Evolutionary conservation across 192 early-diverging fungal genomes (phyloP).

Genomic region (Coemansia sp.): DNA sequence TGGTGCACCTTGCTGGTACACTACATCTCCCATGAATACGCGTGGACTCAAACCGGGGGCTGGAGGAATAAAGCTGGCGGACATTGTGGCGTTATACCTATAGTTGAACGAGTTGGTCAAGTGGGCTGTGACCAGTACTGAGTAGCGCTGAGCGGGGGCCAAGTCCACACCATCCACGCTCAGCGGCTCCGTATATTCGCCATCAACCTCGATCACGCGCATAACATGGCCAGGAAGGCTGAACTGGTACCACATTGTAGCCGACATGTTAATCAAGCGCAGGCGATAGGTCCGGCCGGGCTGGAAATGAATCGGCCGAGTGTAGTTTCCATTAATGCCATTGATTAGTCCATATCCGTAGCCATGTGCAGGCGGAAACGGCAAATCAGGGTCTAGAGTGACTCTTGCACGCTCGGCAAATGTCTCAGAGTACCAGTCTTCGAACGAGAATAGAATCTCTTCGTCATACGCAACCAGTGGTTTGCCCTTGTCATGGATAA

Average conservation of each 20-base stretch:
- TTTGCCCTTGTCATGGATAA: slow-evolving; percentile 58
- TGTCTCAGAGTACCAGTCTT: slow-evolving; percentile 70
- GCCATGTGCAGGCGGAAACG: slow-evolving; percentile 59
- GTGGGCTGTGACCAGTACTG: slow-evolving; percentile 71
- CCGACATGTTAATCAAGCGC: slow-evolving; percentile 73
- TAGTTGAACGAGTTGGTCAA: slow-evolving; percentile 62
- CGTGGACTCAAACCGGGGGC: slow-evolving; percentile 47
- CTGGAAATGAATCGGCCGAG: slow-evolving; percentile 57
- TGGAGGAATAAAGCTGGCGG: slow-evolving; percentile 51
- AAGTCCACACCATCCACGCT: slow-evolving; percentile 57
- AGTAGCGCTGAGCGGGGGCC: slow-evolving; percentile 72
- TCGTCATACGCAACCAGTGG: slow-evolving; percentile 61
- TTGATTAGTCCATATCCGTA: slow-evolving; percentile 48
- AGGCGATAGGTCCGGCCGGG: slow-evolving; percentile 78
- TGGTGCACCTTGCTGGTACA: slow-evolving; percentile 59
- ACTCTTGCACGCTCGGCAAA: slow-evolving; percentile 47
- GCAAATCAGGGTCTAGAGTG: slow-evolving; percentile 52
- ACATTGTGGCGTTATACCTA: slow-evolving; percentile 58
- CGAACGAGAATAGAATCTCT: slow-evolving; percentile 61
- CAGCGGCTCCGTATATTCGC: slow-evolving; percentile 58
- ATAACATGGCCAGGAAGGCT: slow-evolving; percentile 72
- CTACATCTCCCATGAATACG: slow-evolving; percentile 56
- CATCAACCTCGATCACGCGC: slow-evolving; percentile 77
- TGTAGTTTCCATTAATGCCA: slow-evolving; percentile 46
- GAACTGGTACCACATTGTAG: slow-evolving; percentile 66